These are phyloP conservation scores for Brachypodium distachyon DNA, from an alignment of 202 grass and related monocot species.

Conservation along the genomic window DNA sequence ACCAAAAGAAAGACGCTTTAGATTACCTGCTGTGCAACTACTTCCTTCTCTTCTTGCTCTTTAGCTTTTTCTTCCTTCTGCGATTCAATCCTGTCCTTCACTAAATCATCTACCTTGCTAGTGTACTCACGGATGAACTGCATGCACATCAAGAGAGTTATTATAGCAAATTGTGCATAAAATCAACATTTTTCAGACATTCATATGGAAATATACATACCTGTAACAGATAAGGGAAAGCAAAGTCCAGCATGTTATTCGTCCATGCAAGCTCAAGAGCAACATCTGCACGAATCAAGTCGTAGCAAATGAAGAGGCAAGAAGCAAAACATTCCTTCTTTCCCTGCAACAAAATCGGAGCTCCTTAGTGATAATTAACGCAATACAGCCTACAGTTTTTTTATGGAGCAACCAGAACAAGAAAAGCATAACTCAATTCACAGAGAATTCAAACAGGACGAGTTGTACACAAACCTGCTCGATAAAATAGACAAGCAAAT, in stretches of 20 bases:
- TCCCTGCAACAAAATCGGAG: slow-evolving; percentile 42
- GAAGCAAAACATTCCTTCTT: slow-evolving; percentile 97
- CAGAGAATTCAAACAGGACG: not conserved
- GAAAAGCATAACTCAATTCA: not conserved
- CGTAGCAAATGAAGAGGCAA: slow-evolving; percentile 91
- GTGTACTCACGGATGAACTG: slow-evolving; percentile 94
- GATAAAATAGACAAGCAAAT: slow-evolving; percentile 87
- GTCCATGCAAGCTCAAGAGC: slow-evolving; percentile 94
- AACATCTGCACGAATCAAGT: slow-evolving; percentile 81
- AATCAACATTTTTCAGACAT: not conserved
- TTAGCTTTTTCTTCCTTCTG: slow-evolving; percentile 68
- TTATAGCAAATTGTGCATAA: not conserved
- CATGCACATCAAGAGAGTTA: not conserved
- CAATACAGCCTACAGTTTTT: too few species aligned
- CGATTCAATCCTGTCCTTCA: slow-evolving; percentile 77
- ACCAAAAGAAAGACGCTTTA: not conserved
- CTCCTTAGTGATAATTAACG: slow-evolving; percentile 12
- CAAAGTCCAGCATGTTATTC: slow-evolving; percentile 91
- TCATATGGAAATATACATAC: slow-evolving; percentile 23
- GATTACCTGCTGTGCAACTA: slow-evolving; percentile 78
- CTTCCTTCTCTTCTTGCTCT: slow-evolving; percentile 70
- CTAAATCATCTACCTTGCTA: slow-evolving; percentile 76
- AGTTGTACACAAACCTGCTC: slow-evolving; percentile 50
- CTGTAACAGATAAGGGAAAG: slow-evolving; percentile 90
- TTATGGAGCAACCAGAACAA: slow-evolving; percentile 15